Percentiles rank a stretch among this genome's conserved stretches.
Evolutionary conservation across 371 early-diverging fungal genomes (phyloP).

Genomic region (Mortierella sp.): DNA sequence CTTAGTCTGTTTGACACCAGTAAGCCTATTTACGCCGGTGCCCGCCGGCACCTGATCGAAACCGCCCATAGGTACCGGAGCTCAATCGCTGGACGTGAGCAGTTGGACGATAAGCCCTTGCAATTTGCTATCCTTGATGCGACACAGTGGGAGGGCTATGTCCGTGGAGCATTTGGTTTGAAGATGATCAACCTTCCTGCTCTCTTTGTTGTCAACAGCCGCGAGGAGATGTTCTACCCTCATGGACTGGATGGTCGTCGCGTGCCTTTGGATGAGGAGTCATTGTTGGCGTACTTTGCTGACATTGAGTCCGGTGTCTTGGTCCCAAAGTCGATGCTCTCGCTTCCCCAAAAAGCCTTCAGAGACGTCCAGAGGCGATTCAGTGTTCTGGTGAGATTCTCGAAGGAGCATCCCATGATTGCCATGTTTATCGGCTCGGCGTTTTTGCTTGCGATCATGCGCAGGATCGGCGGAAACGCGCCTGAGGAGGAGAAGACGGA

Average conservation of each 20-base stretch:
- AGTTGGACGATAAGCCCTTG: slow-evolving; percentile 13
- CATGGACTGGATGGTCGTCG: slow-evolving; percentile 40
- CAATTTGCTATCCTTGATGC: slow-evolving; percentile 40
- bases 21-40: slow-evolving; percentile 7
- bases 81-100: slow-evolving; percentile 3
- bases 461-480: slow-evolving; percentile 5
- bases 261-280: slow-evolving; percentile 20
- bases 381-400: slow-evolving; percentile 1
- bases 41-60: slow-evolving; percentile 39
- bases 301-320: slow-evolving; percentile 32
- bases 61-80: slow-evolving; percentile 26
- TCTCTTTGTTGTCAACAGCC: slow-evolving; percentile 39
- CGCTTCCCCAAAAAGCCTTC: slow-evolving; percentile 26
- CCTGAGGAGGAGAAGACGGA: slow-evolving; percentile 13
- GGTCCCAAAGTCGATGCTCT: slow-evolving; percentile 38
- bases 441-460: slow-evolving; percentile 29
- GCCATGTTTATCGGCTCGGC: slow-evolving; percentile 25
- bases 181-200: slow-evolving; percentile 27
- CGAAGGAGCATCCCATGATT: slow-evolving; percentile 18
- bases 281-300: slow-evolving; percentile 25
- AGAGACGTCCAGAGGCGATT: slow-evolving; percentile 12
- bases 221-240: slow-evolving; percentile 38
- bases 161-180: slow-evolving; percentile 44
- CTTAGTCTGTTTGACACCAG: slow-evolving; percentile 35
- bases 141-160: slow-evolving; percentile 37